Base-by-base conservation (phyloP, 1,284 basidiomycete species). In the Heterobasidion annosum region DNA sequence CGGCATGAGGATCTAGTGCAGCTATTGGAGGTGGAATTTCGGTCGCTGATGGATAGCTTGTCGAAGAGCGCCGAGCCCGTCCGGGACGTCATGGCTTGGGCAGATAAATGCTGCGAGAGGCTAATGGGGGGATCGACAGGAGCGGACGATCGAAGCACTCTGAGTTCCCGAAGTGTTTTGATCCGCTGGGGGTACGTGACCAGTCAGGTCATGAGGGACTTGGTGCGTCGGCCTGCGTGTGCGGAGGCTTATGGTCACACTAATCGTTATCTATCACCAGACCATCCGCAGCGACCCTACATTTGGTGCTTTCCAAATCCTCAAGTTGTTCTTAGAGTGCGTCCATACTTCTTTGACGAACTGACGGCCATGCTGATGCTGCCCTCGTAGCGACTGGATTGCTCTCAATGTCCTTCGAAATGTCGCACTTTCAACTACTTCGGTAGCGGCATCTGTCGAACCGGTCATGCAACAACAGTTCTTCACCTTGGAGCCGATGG, bases 161-260 rank as follows among this genome's bases (percentile, higher is more conserved):
- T 91, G 83, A 91, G 88, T 67, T 90, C 89, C 53, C 75, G 88
- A 59, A 91, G 89, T 65, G 80, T 92, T 51, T 74, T 92, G 63
- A 92, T 92, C 67, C 83, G 90, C 52, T 92, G 89, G 89, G 89
- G 90, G 56, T 92, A 93, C 71, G 91, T 92, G 65, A 92, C 90
- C 33, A 91, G 88, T 68, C 89, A 92, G 68, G 83, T 92, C 61
- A 92, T 92, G 87, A 76, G 89, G 61, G 89, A 92, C 69, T 71
- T 92, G 68, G 88, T 91, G 64, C 70, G 86, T 60, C 15, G 16
- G 25, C 25, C 25, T 25, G 25, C 25, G 25, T 25, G 25, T 25
- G 25, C 3, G 25, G 3, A 4, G 25, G 25, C 5, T 25, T 25
- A 25, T 4, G 8, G 34, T 8, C 25, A 48, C 45, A n/a, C 55